phyloP scores from a whole-genome alignment of 2,329 filamentous ascomycete species.

The Herpomyces periplanetae region DNA sequence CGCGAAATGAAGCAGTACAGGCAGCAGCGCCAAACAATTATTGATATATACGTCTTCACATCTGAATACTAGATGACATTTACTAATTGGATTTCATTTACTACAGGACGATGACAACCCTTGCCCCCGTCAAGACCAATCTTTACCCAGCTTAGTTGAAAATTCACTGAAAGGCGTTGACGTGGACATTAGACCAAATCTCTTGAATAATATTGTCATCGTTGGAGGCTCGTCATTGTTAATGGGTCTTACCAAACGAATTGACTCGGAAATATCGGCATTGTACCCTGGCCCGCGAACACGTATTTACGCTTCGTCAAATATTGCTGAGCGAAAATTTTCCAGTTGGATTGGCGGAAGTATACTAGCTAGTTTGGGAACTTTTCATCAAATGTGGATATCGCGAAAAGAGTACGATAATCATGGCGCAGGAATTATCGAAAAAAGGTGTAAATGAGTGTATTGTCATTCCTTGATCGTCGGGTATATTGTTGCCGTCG shows the following conservation, averaged over 20 bases:
- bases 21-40: too few species aligned
- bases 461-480: too few species aligned
- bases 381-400: slow-evolving; percentile 96
- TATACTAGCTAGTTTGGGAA: slow-evolving; percentile 71
- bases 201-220: slow-evolving; percentile 65
- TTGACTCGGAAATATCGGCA: slow-evolving; percentile 41
- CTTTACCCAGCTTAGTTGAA: slow-evolving; percentile 44
- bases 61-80: too few species aligned
- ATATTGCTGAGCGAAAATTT: slow-evolving; percentile 58
- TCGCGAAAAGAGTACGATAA: slow-evolving; percentile 67
- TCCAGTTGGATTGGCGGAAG: slow-evolving; percentile 86
- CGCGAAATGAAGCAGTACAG: too few species aligned
- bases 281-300: slow-evolving; percentile 58
- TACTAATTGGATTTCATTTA: too few species aligned
- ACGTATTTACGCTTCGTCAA: slow-evolving; percentile 49
- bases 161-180: slow-evolving; percentile 40
- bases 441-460: slow-evolving; percentile 62
- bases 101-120: slow-evolving; percentile 11
- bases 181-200: slow-evolving; percentile 42
- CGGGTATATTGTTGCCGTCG: too few species aligned
- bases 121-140: slow-evolving; percentile 25
- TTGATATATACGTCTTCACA: too few species aligned
- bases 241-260: slow-evolving; percentile 60
- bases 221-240: slow-evolving; percentile 57
- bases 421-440: slow-evolving; percentile 54